Base-by-base conservation (phyloP, 306 rosid species). In the Calophaca sinica region DNA sequence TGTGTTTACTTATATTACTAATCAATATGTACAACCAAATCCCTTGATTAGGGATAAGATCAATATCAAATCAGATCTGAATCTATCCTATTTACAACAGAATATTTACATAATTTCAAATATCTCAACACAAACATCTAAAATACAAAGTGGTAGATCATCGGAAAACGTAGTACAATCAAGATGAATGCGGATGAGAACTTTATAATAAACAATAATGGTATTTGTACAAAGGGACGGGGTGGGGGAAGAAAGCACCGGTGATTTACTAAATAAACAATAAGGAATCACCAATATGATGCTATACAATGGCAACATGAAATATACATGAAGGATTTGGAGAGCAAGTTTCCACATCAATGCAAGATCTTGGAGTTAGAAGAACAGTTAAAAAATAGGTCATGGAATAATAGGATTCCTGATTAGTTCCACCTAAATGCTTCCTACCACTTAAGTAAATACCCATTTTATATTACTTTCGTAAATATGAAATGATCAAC, bases 131-230 rank as follows among this genome's bases (percentile, higher is more conserved):
- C 45, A 74, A 57, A 75, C 48, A 68, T 54, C 26, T n/a, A 31
- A 50, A 59, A 41, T 68, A 45, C 2, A 0, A 36, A 36, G 70
- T 3, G 12, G 38, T 36, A 4, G 38, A 65, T 36, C 65, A 72
- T 45, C 61, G 29, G 7, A 68, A 68, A 82, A 26, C 61, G 20
- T 9, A 68, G 54, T 14, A 60, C 59, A 66, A 72, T 57, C 55
- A 20, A 66, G 57, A 65, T 36, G 66, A 57, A 68, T 72, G 45
- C 51, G 5, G 35, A 15, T 39, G 55, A n/a, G 33, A 48, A 82
- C 31, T 39, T 29, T 31, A 55, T 8, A 71, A 70, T 32, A 44
- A 71, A 42, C 57, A 33, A 5, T 35, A 35, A 52, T 12, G 35
- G 11, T 12, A 62, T 59, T 33, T 26, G 42, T 58, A 46, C 57